Evolutionary conservation across 1,284 basidiomycete genomes (phyloP).

Genomic region (Lignosus rhinocerotis): DNA sequence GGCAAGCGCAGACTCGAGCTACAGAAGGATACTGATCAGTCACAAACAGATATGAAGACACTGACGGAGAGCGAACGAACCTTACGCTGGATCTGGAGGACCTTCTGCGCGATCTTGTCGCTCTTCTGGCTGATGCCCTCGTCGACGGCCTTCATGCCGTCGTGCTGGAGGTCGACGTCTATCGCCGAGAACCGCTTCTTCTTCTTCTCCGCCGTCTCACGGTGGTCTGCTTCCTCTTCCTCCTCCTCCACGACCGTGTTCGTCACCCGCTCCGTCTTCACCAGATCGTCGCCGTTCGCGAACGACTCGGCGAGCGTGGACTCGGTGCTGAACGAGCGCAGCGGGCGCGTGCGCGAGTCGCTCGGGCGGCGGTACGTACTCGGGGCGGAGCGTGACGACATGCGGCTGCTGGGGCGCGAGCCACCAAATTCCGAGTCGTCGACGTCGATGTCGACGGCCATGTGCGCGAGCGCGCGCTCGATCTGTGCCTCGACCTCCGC

Average conservation of each 20-base stretch:
- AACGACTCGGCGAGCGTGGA: slow-evolving; percentile 72
- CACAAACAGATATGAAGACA: slow-evolving; percentile 5
- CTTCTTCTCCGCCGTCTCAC: slow-evolving; percentile 37
- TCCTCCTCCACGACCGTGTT: slow-evolving; percentile 49
- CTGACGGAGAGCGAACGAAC: slow-evolving; percentile 38
- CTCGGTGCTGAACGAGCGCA: slow-evolving; percentile 73
- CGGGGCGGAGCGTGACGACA: slow-evolving; percentile 42
- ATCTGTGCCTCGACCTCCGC: slow-evolving; percentile 87
- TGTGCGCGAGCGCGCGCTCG: slow-evolving; percentile 77
- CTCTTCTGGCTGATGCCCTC: slow-evolving; percentile 81
- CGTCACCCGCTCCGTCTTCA: slow-evolving; percentile 45
- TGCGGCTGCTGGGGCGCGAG: slow-evolving; percentile 46
- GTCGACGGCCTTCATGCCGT: slow-evolving; percentile 80
- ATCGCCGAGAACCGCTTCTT: slow-evolving; percentile 77
- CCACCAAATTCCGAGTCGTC: slow-evolving; percentile 71
- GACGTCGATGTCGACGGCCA: slow-evolving; percentile 66
- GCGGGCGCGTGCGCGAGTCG: slow-evolving; percentile 42
- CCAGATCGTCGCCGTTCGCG: slow-evolving; percentile 30
- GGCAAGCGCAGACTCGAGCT: slow-evolving; percentile 74
- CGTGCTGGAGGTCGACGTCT: slow-evolving; percentile 59
- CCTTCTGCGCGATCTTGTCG: slow-evolving; percentile 81
- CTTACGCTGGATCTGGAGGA: slow-evolving; percentile 82
- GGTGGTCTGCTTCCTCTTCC: slow-evolving; percentile 37
- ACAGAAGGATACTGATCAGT: slow-evolving; percentile 4
- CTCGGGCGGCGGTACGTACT: slow-evolving; percentile 56